Evolutionary conservation across 2,329 filamentous ascomycete species (phyloP), one percentile per base, ranked within the genome.

Genomic region (Tolypocladium cylindrosporum): DNA sequence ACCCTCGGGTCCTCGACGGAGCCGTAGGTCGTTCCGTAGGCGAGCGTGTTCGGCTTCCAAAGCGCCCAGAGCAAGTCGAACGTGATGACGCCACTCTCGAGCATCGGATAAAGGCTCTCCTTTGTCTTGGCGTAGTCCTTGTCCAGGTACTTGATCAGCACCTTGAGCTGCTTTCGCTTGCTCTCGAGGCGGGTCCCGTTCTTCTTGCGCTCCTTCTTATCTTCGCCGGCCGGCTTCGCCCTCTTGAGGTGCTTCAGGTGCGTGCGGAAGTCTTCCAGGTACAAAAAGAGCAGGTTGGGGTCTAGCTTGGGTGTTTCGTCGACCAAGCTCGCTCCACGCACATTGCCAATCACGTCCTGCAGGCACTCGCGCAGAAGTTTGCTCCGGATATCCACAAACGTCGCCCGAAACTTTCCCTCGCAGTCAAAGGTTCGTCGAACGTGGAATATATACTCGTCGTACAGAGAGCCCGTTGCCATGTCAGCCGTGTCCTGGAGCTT

Each of bases 11-110:
- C 86, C 43, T 93, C 89, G 16, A 79, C 75, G 41, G 84, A 85
- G 3, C 88, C 88, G 61, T 96, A 96, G 0, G 89, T 93, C 0
- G 84, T 83, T 0, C 87, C 84, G 68, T 88, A 93, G 1, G 85
- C 87, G 24, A 96, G 82, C 0, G 89, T 91, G 65, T 91, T 89
- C 0, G 91, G 91, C 67, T 94, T 95, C 81, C 89, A 95, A 4
- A 96, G 74, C 0, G 91, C 90, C 91, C 91, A 96, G 1, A 95
- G 76, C 2, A 95, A 79, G 58, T 96, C 90, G 64, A 92, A 96
- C 0, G 90, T 95, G 68, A 96, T 95, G 51, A 91, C 85, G 10
- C 90, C 90, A 39, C 87, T 88, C 62, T 91, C 83, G 2, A 96
- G 77, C 73, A 96, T 84, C 0, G 90, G 89, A 63, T 91, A 87